Conservation (phyloP, 1,284 basidiomycete species). For the Sanghuangporus baumii region DNA sequence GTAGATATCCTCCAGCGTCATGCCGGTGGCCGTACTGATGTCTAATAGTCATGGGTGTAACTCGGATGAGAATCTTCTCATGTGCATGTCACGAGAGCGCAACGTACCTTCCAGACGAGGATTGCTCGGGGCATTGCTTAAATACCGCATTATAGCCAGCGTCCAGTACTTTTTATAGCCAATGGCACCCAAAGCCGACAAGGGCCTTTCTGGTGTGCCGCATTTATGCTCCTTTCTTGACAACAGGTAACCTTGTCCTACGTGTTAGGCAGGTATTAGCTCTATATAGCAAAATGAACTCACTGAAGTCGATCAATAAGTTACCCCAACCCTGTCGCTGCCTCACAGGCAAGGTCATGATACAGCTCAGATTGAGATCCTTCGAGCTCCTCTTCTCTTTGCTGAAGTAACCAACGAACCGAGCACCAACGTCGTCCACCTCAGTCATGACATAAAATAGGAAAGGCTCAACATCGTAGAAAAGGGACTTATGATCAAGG, state of each 20-base stretch:
- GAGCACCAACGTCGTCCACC: slow-evolving; percentile 82
- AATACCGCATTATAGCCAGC: slow-evolving; percentile 80
- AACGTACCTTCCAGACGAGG: slow-evolving; percentile 71
- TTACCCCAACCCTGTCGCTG: slow-evolving; percentile 96
- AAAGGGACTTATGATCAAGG: slow-evolving; percentile 97
- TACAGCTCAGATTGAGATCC: slow-evolving; percentile 97
- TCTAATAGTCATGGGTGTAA: slow-evolving; percentile 47
- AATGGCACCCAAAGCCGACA: slow-evolving; percentile 84
- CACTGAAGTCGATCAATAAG: slow-evolving; percentile 94
- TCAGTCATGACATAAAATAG: slow-evolving; percentile 98
- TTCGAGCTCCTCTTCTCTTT: slow-evolving; percentile 97
- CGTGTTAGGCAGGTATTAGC: slow-evolving; percentile 5
- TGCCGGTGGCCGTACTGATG: slow-evolving; percentile 81
- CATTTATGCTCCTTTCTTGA: slow-evolving; percentile 90
- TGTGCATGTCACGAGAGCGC: slow-evolving; percentile 7
- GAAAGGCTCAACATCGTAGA: slow-evolving; percentile 99
- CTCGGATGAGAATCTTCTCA: slow-evolving; percentile 12
- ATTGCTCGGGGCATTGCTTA: slow-evolving; percentile 54
- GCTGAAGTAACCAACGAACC: slow-evolving; percentile 98
- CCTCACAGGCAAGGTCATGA: slow-evolving; percentile 96
- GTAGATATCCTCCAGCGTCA: slow-evolving; percentile 89
- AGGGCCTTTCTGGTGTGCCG: slow-evolving; percentile 90
- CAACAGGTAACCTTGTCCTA: slow-evolving; percentile 77
- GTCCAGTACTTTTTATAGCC: slow-evolving; percentile 98
- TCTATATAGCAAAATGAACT: slow-evolving; percentile 31